Evolutionary conservation across 371 early-diverging fungal species (phyloP).

Genomic region (Rhizopus stolonifer): DNA sequence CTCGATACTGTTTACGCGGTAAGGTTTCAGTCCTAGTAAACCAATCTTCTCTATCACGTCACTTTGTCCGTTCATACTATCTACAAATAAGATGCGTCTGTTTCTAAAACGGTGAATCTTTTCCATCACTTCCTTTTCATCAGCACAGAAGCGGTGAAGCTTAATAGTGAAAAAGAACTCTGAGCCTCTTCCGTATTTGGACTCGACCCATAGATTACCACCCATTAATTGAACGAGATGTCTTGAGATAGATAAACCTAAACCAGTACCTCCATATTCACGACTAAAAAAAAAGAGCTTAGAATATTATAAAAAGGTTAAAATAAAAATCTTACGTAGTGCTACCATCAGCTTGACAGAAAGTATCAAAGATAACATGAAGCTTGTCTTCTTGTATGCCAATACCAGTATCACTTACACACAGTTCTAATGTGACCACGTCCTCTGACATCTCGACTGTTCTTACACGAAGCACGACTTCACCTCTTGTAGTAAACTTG

Average conservation of each 20-base stretch:
- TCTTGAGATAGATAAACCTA: slow-evolving; percentile 81
- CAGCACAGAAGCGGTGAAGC: slow-evolving; percentile 24
- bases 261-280: slow-evolving; percentile 83
- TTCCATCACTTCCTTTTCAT: slow-evolving; percentile 24
- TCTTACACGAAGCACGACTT: slow-evolving; percentile 54
- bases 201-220: slow-evolving; percentile 76
- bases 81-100: slow-evolving; percentile 52
- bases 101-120: slow-evolving; percentile 47
- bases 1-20: slow-evolving; percentile 42
- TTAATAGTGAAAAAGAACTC: slow-evolving; percentile 72
- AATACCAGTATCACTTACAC: too few species aligned
- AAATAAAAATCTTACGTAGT: slow-evolving; percentile 56
- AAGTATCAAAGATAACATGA: slow-evolving; percentile 77
- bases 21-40: slow-evolving; percentile 41
- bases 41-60: slow-evolving; percentile 36
- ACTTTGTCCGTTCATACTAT: slow-evolving; percentile 40
- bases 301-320: slow-evolving; percentile 25
- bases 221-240: slow-evolving; percentile 77
- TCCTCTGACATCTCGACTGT: slow-evolving; percentile 34
- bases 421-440: slow-evolving; percentile 57
- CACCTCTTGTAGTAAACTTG: slow-evolving; percentile 79
- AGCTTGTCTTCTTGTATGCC: slow-evolving; percentile 78
- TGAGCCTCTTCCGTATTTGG: slow-evolving; percentile 67
- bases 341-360: slow-evolving; percentile 79
- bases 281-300: slow-evolving; percentile 35